Base-by-base conservation (phyloP, 2,329 filamentous ascomycete genomes). In the Chaetomium strumarium region DNA sequence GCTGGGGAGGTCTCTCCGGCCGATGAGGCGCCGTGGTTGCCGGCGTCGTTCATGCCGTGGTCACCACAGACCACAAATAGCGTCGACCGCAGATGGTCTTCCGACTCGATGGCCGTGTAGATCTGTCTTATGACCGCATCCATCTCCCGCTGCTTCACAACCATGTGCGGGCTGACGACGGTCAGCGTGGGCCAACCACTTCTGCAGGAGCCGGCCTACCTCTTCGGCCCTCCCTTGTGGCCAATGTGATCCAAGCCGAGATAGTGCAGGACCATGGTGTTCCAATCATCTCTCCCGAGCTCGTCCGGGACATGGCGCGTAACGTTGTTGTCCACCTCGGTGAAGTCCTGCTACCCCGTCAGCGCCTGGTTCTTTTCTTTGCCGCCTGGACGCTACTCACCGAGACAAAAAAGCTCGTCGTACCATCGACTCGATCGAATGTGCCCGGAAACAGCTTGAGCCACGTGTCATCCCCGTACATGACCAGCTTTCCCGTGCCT, bases 391-490 rank as follows among this genome's bases (percentile, higher is more conserved):
- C 2, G 31, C 6, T 41, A 37, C 86, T 76, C 69, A 95, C 90
- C 69, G 93, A 90, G 62, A 99, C 93, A 70, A 97, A 99, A 70
- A 99, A 99, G 72, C 92, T 97, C 52, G 90, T 90, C 2, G 93
- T 99, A 44, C 95, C 93, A 69, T 99, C 95, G 46, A 84, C 77
- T 38, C 91, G 84, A 61, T 85, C 83, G 72, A 99, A 99, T 44
- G 86, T 90, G 14, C 80, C 83, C 1, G 93, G 93, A 63, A 99
- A 99, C 13, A 99, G 77, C 73, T 96, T 97, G 61, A 99, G 74
- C 95, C 93, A 99, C 17, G 93, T 99, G 68, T 99, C 93, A 65
- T 99, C 93, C 45, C 93, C 93, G 65, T 93, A 96, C 85, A 99
- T 93, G 66, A 96, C 75, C 57, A 97, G 76, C 63, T 88, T 90